Base-by-base conservation (phyloP, 1,284 basidiomycete species). In the Pseudozyma sp. region DNA sequence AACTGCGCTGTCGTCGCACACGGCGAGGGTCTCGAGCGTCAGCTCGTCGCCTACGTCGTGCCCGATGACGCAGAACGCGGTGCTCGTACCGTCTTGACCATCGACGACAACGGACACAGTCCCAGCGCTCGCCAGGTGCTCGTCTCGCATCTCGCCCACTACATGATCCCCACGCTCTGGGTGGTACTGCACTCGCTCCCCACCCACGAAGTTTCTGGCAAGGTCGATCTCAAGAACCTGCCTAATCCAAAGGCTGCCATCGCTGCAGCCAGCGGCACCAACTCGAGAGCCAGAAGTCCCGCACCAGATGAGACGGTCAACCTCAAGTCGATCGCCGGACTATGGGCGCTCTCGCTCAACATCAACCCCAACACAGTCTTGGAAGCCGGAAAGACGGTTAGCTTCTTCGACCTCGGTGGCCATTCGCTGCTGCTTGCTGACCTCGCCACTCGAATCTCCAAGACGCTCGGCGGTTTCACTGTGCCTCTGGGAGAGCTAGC, bases 121-220 rank as follows among this genome's bases (percentile, higher is more conserved):
- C 76, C 82, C 14, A 39, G 52, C 30, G 80, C 82, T 33, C 69
- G 81, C 31, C 63, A 77, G 35, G 55, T 68, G 19, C 72, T 84
- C 42, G 54, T 68, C 0, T 19, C 58, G 17, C 59, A 71, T 37
- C 71, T 84, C 14, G 82, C 82, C 4, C 82, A 81, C 54, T 84
- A 84, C 67, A 84, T 84, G 82, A 74, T 84, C 24, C 82, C 82
- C 2, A 74, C 82, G 0, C 62, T 83, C 24, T 84, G 82, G 82
- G 74, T 84, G 7, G 71, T 72, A 17, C 63, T 84, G 44, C 70
- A 82, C 16, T 72, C 68, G 43, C 60, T 84, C 2, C 82, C 82
- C 9, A 82, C 79, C 14, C 77, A 84, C 58, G 76, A 72, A 30
- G 82, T 84, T 31, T 83, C 82, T 3, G 82, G 82, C 51, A 84